Conservation (phyloP, 163 green algal genomes). For the Scenedesmus sp. region DNA sequence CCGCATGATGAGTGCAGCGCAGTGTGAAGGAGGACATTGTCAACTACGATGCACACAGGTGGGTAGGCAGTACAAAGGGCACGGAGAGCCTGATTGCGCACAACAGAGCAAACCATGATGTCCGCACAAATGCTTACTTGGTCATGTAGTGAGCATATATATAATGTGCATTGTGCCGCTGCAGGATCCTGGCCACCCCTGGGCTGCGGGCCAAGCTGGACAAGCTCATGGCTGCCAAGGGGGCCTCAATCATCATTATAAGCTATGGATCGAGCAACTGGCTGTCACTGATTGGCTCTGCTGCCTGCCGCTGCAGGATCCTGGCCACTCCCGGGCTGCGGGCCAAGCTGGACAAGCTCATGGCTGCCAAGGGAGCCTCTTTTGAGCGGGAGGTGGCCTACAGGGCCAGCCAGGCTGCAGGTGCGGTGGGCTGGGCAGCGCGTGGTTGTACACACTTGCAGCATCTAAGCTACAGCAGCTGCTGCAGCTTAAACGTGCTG, state of each 20-base stretch:
- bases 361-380: slow-evolving; percentile 76
- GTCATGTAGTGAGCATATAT: no score
- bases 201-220: slow-evolving; percentile 63
- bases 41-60: no score
- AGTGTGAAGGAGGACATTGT: no score
- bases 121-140: no score
- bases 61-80: no score
- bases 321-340: slow-evolving; percentile 66
- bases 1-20: no score
- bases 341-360: slow-evolving; percentile 64
- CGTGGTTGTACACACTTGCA: neutral
- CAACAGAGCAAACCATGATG: no score
- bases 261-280: neutral
- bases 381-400: slow-evolving; percentile 81
- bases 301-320: neutral
- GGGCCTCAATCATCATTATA: slow-evolving; percentile 51
- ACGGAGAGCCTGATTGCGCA: no score
- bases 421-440: neutral
- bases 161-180: no score
- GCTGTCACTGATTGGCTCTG: neutral
- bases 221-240: slow-evolving; percentile 77
- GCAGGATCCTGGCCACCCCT: slow-evolving; percentile 56
- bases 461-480: no score
- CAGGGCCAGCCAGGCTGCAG: slow-evolving; percentile 65
- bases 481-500: no score